These are phyloP conservation scores for Priceomyces melissophilus DNA, from an alignment of 805 yeast genomes.

Conservation along the genomic window DNA sequence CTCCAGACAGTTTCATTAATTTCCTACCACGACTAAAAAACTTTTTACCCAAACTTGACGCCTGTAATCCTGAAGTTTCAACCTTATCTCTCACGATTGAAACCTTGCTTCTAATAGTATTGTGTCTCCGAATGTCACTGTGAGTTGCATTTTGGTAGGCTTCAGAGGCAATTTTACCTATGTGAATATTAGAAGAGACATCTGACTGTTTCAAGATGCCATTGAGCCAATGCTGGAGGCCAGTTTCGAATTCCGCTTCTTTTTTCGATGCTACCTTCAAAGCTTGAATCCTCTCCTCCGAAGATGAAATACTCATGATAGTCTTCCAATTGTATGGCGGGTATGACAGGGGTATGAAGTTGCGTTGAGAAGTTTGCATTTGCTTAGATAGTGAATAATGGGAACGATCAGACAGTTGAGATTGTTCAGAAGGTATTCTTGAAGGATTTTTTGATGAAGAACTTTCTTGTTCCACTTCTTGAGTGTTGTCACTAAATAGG, in stretches of 20 bases:
- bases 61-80: conserved; percentile 43
- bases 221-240: conserved; percentile 55
- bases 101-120: conserved; percentile 44
- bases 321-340: conserved; percentile 41
- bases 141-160: conserved; percentile 67
- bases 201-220: conserved; percentile 40
- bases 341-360: conserved; percentile 11
- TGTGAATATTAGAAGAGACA: conserved; percentile 33
- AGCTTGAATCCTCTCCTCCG: conserved; percentile 39
- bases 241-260: conserved; percentile 48
- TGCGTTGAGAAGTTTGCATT: background rate
- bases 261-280: conserved; percentile 41
- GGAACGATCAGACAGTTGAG: background rate
- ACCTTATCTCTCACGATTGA: conserved; percentile 50
- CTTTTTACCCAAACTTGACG: conserved; percentile 54
- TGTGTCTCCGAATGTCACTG: conserved; percentile 49
- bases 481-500: too few species aligned
- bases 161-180: conserved; percentile 55
- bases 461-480: too few species aligned
- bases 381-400: too few species aligned
- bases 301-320: conserved; percentile 37
- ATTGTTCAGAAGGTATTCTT: background rate
- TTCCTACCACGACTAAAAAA: conserved; percentile 57
- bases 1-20: conserved; percentile 31
- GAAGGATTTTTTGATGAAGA: too few species aligned